Conservation (phyloP, 768 basidiomycete species). For the Postia placenta region DNA sequence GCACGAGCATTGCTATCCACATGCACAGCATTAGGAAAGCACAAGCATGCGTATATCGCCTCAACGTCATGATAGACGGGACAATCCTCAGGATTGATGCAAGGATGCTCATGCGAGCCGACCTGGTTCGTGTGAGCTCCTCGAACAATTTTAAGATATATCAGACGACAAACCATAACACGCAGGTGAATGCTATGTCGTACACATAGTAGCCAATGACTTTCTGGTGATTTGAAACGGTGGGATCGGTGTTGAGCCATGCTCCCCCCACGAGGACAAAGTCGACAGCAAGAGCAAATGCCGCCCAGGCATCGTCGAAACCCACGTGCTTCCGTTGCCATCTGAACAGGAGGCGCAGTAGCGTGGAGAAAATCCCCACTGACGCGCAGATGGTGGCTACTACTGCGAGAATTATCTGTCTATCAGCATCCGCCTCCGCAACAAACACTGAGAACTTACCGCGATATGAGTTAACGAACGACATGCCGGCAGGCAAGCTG, state of each 20-base stretch:
- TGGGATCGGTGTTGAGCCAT: slow-evolving; percentile 2
- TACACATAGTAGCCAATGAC: slow-evolving; percentile 15
- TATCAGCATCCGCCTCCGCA: background rate
- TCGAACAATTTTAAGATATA: background rate
- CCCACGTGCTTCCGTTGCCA: slow-evolving; percentile 10
- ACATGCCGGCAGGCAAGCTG: background rate
- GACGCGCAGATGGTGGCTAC: slow-evolving; percentile 11
- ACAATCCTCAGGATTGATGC: slow-evolving; percentile 13
- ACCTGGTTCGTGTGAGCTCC: slow-evolving; percentile 1
- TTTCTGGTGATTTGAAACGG: slow-evolving; percentile 2
- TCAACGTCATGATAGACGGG: slow-evolving; percentile 11
- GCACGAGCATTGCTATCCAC: slow-evolving; percentile 11
- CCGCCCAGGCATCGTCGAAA: slow-evolving; percentile 14
- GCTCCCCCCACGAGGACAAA: slow-evolving; percentile 13
- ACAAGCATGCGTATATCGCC: slow-evolving; percentile 3
- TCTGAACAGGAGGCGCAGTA: slow-evolving; percentile 10
- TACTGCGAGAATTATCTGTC: slow-evolving; percentile 1
- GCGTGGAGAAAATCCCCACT: slow-evolving; percentile 6
- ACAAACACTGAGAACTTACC: background rate
- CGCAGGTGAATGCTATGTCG: slow-evolving; percentile 12
- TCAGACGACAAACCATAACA: slow-evolving; percentile 7
- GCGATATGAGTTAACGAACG: background rate
- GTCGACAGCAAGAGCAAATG: slow-evolving; percentile 4
- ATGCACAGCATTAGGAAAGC: slow-evolving; percentile 8
- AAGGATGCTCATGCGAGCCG: slow-evolving; percentile 13